A percentile compares a stretch with the other conserved stretches of the same genome.
These are phyloP conservation scores for Apiospora saccharicola DNA, from an alignment of 2,329 filamentous ascomycete genomes.

Conservation along the genomic window DNA sequence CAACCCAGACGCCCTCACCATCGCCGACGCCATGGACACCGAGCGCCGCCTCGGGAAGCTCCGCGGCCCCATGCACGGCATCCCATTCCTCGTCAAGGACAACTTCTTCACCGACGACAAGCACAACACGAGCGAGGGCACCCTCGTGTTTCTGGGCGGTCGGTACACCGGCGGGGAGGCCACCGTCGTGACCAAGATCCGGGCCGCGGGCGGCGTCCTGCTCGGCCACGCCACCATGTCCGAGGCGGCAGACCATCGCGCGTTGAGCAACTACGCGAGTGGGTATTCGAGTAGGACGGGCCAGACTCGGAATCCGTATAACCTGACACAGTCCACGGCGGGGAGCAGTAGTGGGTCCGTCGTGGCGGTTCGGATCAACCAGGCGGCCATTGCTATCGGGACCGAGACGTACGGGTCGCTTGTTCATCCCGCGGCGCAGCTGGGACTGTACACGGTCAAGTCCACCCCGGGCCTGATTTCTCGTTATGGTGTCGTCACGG, in stretches of 20 bases:
- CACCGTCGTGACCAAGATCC: background rate
- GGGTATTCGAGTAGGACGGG: conserved; percentile 27
- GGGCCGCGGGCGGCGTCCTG: background rate
- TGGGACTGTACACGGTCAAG: conserved; percentile 29
- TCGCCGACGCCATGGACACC: background rate
- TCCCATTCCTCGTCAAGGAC: conserved; percentile 20
- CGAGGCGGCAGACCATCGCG: background rate
- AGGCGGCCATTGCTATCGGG: background rate
- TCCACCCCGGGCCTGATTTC: conserved; percentile 33
- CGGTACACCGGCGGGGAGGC: background rate
- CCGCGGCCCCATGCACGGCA: conserved; percentile 20
- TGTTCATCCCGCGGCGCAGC: conserved; percentile 33
- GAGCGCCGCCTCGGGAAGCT: background rate
- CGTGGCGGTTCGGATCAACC: background rate
- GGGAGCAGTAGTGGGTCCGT: conserved; percentile 28
- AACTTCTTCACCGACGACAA: conserved; percentile 19
- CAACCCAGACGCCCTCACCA: background rate
- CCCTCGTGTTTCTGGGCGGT: conserved; percentile 9
- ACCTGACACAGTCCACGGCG: conserved; percentile 27
- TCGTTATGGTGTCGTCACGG: conserved; percentile 38
- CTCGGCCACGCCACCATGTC: conserved; percentile 6
- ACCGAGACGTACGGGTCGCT: conserved; percentile 18
- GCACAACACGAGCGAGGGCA: conserved; percentile 18
- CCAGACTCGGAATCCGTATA: conserved; percentile 28
- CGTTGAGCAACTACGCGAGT: background rate